Evolutionary conservation across 257 asterid species (phyloP).

Genomic region (Solanum habrochaites): DNA sequence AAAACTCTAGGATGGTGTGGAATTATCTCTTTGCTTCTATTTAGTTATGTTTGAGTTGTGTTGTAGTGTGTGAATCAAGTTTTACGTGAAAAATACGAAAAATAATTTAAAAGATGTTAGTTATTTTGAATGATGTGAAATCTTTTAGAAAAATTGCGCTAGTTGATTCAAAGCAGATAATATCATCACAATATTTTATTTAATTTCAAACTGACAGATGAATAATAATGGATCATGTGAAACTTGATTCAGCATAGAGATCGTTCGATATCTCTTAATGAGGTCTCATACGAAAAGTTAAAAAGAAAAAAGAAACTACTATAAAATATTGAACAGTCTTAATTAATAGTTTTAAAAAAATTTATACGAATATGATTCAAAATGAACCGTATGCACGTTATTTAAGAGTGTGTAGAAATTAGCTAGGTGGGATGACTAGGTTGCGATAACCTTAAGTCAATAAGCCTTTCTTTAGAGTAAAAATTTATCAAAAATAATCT

Average conservation of each 20-base stretch:
- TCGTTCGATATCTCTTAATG: background rate
- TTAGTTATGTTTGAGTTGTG: background rate
- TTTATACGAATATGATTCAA: no score
- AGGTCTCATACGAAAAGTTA: background rate
- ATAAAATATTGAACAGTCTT: no score
- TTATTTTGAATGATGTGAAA: background rate
- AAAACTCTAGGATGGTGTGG: background rate
- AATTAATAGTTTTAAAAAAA: no score
- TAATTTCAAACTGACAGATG: background rate
- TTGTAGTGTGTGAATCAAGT: background rate
- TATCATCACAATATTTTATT: background rate
- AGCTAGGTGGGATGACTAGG: background rate
- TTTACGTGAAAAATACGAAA: background rate
- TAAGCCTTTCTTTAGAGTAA: background rate
- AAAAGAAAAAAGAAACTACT: no score
- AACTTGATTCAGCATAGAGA: background rate
- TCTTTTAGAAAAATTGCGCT: background rate
- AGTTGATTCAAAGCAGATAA: background rate
- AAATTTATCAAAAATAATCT: background rate
- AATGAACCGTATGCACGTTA: no score
- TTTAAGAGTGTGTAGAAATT: no score
- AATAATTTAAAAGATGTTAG: background rate
- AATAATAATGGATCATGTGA: background rate
- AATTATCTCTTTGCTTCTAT: background rate
- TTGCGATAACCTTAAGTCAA: background rate